Evolutionary conservation across 176 grass and related monocot genomes (phyloP).

Genomic region (Oryza glumipatula): DNA sequence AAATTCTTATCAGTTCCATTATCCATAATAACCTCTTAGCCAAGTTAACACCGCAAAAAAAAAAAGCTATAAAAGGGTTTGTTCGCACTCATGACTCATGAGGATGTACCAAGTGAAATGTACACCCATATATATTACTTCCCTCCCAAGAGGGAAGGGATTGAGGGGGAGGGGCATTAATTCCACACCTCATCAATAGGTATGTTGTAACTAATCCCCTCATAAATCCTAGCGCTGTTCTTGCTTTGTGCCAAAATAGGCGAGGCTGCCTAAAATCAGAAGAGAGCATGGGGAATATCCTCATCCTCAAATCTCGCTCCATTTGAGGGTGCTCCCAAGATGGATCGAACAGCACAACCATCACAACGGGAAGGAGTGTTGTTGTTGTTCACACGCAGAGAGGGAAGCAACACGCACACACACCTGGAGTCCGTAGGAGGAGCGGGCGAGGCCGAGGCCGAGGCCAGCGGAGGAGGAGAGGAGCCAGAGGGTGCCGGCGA

Average conservation of each 20-base stretch:
- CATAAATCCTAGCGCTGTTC: no score
- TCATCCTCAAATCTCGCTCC: neutral
- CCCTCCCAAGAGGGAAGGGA: no score
- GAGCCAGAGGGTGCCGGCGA: slow-evolving; percentile 45
- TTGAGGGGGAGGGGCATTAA: no score
- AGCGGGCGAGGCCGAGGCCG: slow-evolving; percentile 27
- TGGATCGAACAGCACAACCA: neutral
- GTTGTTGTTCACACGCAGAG: neutral
- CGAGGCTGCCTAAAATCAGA: no score
- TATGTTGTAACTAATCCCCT: no score
- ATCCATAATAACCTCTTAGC: neutral
- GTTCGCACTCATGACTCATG: neutral
- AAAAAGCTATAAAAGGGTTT: neutral
- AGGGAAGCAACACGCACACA: neutral
- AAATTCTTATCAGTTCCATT: neutral
- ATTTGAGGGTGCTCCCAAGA: neutral
- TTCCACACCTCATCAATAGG: no score
- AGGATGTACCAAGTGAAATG: neutral
- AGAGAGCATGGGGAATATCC: neutral
- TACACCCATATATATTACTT: neutral
- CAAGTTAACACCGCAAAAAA: neutral
- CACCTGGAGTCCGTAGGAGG: slow-evolving; percentile 42
- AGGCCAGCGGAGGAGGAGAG: slow-evolving; percentile 39
- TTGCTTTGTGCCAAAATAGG: neutral
- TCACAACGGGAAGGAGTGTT: neutral